Base-by-base conservation (phyloP, 2,329 filamentous ascomycete species). In the Trichoderma sp. region DNA sequence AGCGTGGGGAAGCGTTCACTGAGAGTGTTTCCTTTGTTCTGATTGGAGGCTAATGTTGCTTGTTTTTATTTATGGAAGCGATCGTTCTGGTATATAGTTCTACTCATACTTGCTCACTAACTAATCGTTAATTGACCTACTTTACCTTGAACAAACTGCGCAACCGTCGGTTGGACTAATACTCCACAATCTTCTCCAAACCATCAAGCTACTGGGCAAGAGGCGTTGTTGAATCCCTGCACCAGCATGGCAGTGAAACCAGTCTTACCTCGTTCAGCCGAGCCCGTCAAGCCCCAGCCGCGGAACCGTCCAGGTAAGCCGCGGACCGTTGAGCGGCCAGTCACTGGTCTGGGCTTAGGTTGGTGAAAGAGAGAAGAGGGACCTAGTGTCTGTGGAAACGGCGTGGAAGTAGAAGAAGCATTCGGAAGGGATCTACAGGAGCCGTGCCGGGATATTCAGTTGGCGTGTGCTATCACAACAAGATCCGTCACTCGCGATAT, bases 341-440 rank as follows among this genome's bases (percentile, higher is more conserved):
- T 17, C 6, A 7, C 10, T 7, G 10, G 15, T 44, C 24, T 19
- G 10, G 55, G 17, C 15, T 15, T 51, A 30, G 19, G 21, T n/a
- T 30, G 26, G 30, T 5, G 26, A 15, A 26, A 45, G 54, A 45
- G 41, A 45, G 24, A 4, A 44, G 12, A 56, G 34, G 34, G 9
- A 39, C 3, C 34, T 14, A 14, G 28, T 7, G 1, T 39, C 34
- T 14, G 12, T 14, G 12, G 12, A 14, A 14, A 39, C 12, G 9
- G 34, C 5, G 34, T 24, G 26, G 41, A 45, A 21, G 7, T 45
- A 12, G 17, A 7, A 7, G 44, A 17, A 57, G 55, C 17, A 21
- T 57, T 30, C 15, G 41, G 39, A 57, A 57, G 41, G 44, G 55
- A 57, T 57, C 55, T 57, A 9, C 55, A 57, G 55, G 55, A 57